phyloP scores from a whole-genome alignment of 257 asterid species.

The Solanum ossicruentum region DNA sequence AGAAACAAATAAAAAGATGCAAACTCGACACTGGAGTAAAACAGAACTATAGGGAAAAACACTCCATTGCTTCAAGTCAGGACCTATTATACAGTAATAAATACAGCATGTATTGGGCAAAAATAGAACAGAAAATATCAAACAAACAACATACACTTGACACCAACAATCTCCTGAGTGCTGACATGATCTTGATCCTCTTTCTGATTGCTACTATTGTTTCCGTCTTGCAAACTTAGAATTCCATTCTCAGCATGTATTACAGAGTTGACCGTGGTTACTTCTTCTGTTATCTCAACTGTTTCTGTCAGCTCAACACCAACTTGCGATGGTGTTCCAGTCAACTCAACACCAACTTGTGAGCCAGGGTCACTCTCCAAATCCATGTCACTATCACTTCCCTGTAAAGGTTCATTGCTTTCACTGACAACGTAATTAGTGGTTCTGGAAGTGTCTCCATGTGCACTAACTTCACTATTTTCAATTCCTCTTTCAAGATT shows the following conservation, averaged over 20 bases:
- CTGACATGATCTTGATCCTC: constrained; percentile 16
- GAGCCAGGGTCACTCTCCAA: constrained; percentile 10
- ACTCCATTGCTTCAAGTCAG: background rate
- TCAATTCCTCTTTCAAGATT: constrained; percentile 27
- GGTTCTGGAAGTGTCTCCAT: constrained; percentile 17
- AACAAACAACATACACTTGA: constrained; percentile 26
- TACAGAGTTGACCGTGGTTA: constrained; percentile 4
- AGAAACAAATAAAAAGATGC: background rate
- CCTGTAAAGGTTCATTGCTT: constrained; percentile 19
- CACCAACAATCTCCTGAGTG: constrained; percentile 22
- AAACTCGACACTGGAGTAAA: background rate
- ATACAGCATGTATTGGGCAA: background rate
- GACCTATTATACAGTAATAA: background rate
- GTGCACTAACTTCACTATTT: constrained; percentile 17
- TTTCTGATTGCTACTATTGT: constrained; percentile 17
- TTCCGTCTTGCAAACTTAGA: constrained; percentile 25
- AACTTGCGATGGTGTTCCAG: constrained; percentile 16
- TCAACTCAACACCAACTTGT: constrained; percentile 13
- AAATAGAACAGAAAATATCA: background rate
- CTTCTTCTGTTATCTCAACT: constrained; percentile 18
- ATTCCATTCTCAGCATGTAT: constrained; percentile 25
- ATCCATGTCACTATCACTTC: constrained; percentile 21
- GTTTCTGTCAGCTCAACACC: constrained; percentile 27
- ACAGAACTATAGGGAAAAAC: background rate
- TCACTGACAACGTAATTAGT: constrained; percentile 15